Evolutionary conservation across 352 stramenopile species (phyloP), one percentile per base, ranked within the genome.

Genomic region (Aphanomyces invadans): DNA sequence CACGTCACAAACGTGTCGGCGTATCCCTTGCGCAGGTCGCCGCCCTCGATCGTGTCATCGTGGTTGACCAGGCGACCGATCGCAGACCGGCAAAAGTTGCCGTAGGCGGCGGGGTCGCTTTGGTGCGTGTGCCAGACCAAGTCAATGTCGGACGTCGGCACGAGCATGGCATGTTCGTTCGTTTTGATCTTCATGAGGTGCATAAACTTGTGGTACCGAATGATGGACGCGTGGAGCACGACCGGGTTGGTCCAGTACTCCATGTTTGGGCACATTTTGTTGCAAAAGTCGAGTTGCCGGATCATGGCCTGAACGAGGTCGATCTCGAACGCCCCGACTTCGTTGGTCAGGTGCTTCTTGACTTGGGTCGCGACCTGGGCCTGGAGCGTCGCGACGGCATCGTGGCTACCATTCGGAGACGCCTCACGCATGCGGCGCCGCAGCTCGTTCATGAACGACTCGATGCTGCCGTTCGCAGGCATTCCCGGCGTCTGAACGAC

Each of bases 121-220:
- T 65, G 59, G 42, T 65, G 59, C 9, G 59, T 45, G 31, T 65
- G 59, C 59, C 59, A 65, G 19, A 53, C 59, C 9, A 65, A 38
- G 32, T 65, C 59, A 53, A 65, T 65, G 29, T 65, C 59, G 32
- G 42, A 52, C 15, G 59, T 65, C 1, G 59, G 59, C 4, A 65
- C 59, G 28, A 65, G 46, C 42, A 65, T 53, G 4, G 15, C 60
- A 5, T 51, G 9, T 2, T 48, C 55, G 2, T 67, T 67, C 21
- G 25, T n/a, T 2, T 17, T 19, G 19, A 36, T 17, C 7, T 9
- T 4, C 60, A 67, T 67, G n/a, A 67, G 26, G 45, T 67, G 42
- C 60, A 67, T 67, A 36, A 67, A 67, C 36, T 67, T 67, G 29
- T 67, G 38, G 26, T 67, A 67, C 26, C 60, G 60, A 7, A 15